phyloP scores from a whole-genome alignment of 441 rosid species.

The Brassica hybrid region DNA sequence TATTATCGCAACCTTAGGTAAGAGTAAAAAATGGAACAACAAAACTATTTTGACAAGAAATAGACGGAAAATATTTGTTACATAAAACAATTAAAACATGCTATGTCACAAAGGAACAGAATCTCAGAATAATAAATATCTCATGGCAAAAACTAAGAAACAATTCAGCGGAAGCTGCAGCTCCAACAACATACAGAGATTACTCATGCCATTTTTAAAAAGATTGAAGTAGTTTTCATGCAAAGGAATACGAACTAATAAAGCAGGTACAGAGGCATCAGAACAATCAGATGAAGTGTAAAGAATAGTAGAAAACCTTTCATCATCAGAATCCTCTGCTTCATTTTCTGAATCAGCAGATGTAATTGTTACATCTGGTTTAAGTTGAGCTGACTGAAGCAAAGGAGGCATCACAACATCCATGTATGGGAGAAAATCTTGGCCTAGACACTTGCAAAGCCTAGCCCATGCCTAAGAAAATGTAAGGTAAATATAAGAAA shows the following conservation, averaged over 20 bases:
- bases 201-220: background rate
- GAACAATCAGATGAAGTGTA: conserved; percentile 12
- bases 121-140: background rate
- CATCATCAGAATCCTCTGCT: conserved; percentile 93
- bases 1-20: background rate
- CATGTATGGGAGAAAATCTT: conserved; percentile 99
- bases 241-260: conserved; percentile 7
- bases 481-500: conserved; percentile 18
- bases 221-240: background rate
- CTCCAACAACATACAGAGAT: background rate
- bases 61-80: too few species aligned
- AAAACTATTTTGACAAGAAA: background rate
- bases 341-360: conserved; percentile 98
- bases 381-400: conserved; percentile 97
- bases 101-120: too few species aligned
- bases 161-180: conserved; percentile 1
- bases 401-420: conserved; percentile 98
- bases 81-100: background rate
- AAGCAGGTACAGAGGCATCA: conserved; percentile 6
- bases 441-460: conserved; percentile 99
- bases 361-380: conserved; percentile 98
- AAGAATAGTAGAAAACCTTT: conserved; percentile 59
- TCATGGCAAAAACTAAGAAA: background rate
- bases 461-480: conserved; percentile 95
- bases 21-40: background rate